phyloP scores from a whole-genome alignment of 805 yeast genomes.

The Ogataea haglerorum region DNA sequence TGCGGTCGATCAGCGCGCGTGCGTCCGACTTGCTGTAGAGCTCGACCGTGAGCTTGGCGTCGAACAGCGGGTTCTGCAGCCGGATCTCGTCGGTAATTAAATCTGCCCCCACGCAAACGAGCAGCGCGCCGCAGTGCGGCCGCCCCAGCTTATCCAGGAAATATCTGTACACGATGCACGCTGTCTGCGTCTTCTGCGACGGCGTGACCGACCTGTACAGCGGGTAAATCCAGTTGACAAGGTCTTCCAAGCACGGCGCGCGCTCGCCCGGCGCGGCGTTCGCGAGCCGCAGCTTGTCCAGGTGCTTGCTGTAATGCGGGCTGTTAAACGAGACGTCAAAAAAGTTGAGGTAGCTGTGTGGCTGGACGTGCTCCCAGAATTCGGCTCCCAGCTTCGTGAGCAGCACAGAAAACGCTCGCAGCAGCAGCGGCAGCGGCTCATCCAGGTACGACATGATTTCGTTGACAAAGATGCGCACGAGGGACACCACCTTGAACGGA shows the following conservation, averaged over 20 bases:
- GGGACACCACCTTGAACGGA: slow-evolving; percentile 35
- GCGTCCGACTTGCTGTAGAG: slow-evolving; percentile 44
- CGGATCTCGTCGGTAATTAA: slow-evolving; percentile 21
- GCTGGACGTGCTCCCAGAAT: slow-evolving; percentile 57
- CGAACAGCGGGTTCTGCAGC: slow-evolving; percentile 17
- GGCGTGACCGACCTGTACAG: slow-evolving; percentile 39
- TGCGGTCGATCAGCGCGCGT: slow-evolving; percentile 45
- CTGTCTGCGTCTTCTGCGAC: slow-evolving; percentile 50
- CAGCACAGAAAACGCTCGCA: slow-evolving; percentile 49
- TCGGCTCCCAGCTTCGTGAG: slow-evolving; percentile 39
- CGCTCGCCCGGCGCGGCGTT: slow-evolving; percentile 1
- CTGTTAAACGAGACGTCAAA: slow-evolving; percentile 59
- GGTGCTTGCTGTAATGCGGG: slow-evolving; percentile 41
- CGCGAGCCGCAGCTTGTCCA: slow-evolving; percentile 24
- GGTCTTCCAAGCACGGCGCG: slow-evolving; percentile 36
- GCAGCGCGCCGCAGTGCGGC: slow-evolving; percentile 23
- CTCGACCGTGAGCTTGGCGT: slow-evolving; percentile 33
- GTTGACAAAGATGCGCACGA: slow-evolving; percentile 42
- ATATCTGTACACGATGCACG: slow-evolving; percentile 48
- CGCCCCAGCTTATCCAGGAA: slow-evolving; percentile 36
- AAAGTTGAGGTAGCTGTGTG: slow-evolving; percentile 50
- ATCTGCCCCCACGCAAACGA: slow-evolving; percentile 26
- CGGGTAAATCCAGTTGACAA: slow-evolving; percentile 54
- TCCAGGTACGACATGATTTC: slow-evolving; percentile 50
- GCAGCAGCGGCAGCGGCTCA: slow-evolving; percentile 49